A percentile compares a stretch with the other conserved stretches of the same genome.
Evolutionary conservation across 495 filamentous ascomycete genomes (phyloP).

Genomic region (Penicillium dipodomyicola): DNA sequence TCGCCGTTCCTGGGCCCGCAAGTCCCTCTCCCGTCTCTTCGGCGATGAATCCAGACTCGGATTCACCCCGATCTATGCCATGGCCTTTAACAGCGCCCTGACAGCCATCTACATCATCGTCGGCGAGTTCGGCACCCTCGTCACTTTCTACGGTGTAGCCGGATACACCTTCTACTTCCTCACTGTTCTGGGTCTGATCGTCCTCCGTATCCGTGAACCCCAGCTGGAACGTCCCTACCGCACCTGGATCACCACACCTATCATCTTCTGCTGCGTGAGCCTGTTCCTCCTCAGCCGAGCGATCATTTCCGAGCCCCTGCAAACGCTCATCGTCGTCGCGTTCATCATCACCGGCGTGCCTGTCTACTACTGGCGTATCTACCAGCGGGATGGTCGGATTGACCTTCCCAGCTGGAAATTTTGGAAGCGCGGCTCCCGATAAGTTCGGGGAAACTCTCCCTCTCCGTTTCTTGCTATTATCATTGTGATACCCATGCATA

Average conservation of each 20-base stretch:
- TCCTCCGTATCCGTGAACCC: constrained; percentile 86
- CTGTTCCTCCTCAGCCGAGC: constrained; percentile 85
- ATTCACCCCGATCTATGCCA: constrained; percentile 87
- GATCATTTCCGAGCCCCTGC: constrained; percentile 83
- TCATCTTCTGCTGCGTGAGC: constrained; percentile 97
- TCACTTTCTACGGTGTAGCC: constrained; percentile 96
- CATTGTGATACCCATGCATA: constrained; percentile 35
- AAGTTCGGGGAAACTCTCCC: background rate
- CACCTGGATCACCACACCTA: constrained; percentile 95
- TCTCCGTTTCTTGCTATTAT: constrained; percentile 13
- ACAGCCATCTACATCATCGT: constrained; percentile 74
- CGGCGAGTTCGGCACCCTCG: constrained; percentile 85
- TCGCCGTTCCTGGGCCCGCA: constrained; percentile 57
- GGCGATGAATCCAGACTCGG: constrained; percentile 60
- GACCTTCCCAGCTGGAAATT: constrained; percentile 57
- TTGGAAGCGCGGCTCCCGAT: constrained; percentile 48
- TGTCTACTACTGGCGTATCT: constrained; percentile 83
- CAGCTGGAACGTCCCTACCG: constrained; percentile 83
- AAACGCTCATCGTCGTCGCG: constrained; percentile 78
- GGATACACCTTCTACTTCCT: constrained; percentile 97
- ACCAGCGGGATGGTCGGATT: constrained; percentile 49
- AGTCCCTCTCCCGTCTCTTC: constrained; percentile 54
- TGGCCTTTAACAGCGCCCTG: constrained; percentile 72
- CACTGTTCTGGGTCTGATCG: constrained; percentile 88
- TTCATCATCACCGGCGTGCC: constrained; percentile 83